Conservation (phyloP, 2,329 filamentous ascomycete genomes). For the Aspergillaceae sp. region DNA sequence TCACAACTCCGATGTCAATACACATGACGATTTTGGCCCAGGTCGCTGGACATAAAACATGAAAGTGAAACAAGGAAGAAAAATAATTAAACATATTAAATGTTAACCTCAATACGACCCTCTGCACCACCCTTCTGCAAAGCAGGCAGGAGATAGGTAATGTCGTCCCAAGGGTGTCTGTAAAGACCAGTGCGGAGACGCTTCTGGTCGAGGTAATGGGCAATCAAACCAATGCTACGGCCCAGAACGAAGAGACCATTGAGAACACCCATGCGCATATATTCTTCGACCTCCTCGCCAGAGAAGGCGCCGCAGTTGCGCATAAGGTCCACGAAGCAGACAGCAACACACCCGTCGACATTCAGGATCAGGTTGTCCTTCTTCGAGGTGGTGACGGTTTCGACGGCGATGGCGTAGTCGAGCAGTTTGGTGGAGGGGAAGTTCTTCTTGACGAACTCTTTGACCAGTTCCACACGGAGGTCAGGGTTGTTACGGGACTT, state of each 20-base stretch:
- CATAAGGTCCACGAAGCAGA: slow-evolving; percentile 96
- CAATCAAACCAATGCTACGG: slow-evolving; percentile 96
- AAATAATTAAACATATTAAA: slow-evolving; percentile 42
- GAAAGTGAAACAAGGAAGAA: slow-evolving; percentile 7
- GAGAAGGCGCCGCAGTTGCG: slow-evolving; percentile 98
- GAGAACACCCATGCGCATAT: slow-evolving; percentile 97
- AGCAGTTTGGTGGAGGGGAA: slow-evolving; percentile 98
- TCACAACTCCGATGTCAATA: slow-evolving; percentile 30
- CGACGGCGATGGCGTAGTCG: slow-evolving; percentile 95
- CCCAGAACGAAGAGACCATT: slow-evolving; percentile 99
- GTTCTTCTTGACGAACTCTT: slow-evolving; percentile 95
- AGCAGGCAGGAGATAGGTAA: slow-evolving; percentile 85
- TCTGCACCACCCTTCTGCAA: slow-evolving; percentile 65
- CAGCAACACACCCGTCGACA: slow-evolving; percentile 94
- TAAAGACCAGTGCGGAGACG: slow-evolving; percentile 95
- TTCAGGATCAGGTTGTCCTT: slow-evolving; percentile 99
- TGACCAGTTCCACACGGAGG: slow-evolving; percentile 97
- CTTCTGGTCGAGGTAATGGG: slow-evolving; percentile 99
- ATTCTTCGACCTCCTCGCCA: slow-evolving; percentile 93
- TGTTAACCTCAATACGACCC: slow-evolving; percentile 81
- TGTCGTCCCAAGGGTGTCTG: slow-evolving; percentile 98
- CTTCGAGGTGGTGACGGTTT: slow-evolving; percentile 97
- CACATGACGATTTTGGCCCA: slow-evolving; percentile 25
- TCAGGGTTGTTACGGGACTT: slow-evolving; percentile 99
- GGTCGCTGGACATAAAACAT: slow-evolving; percentile 6